A percentile compares a stretch with the other conserved stretches of the same genome.
phyloP scores from a whole-genome alignment of 495 filamentous ascomycete genomes.

The Xylaria grammica region DNA sequence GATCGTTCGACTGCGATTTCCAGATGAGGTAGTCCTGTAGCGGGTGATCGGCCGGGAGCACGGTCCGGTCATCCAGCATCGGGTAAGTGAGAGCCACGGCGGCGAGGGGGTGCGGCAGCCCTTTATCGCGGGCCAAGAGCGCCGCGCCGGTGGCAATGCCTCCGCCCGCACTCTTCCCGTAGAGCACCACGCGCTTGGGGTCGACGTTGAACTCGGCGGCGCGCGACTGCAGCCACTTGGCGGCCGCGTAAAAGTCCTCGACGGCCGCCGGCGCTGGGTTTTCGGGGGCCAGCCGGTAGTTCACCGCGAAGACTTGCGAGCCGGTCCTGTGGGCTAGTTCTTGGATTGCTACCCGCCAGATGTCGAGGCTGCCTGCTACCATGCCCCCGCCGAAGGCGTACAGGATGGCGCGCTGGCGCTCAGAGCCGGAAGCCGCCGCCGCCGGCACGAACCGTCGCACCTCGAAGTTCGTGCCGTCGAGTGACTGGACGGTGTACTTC shows the following conservation, averaged over 20 bases:
- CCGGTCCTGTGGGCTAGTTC: constrained; percentile 29
- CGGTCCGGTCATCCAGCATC: constrained; percentile 50
- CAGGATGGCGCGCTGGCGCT: constrained; percentile 37
- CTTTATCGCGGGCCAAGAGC: constrained; percentile 41
- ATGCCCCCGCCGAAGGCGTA: constrained; percentile 48
- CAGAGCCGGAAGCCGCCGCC: background rate
- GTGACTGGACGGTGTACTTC: constrained; percentile 23
- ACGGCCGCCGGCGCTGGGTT: constrained; percentile 38
- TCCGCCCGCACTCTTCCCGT: constrained; percentile 48
- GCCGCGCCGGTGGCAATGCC: constrained; percentile 41
- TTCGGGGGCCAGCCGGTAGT: constrained; percentile 52
- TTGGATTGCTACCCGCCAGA: constrained; percentile 26
- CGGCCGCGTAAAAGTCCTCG: constrained; percentile 42
- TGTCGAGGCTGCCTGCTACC: constrained; percentile 35
- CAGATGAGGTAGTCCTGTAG: constrained; percentile 40
- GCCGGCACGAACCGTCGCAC: constrained; percentile 31
- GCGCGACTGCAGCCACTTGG: constrained; percentile 38
- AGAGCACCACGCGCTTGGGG: constrained; percentile 40
- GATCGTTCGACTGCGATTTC: constrained; percentile 37
- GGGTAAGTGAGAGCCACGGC: constrained; percentile 44
- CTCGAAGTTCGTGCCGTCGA: constrained; percentile 31
- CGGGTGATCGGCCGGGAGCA: constrained; percentile 28
- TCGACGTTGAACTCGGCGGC: constrained; percentile 40
- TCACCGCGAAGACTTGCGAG: constrained; percentile 39
- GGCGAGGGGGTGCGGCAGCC: constrained; percentile 31